Evolutionary conservation across 139 green algal genomes (phyloP), one percentile per base, ranked within the genome.

Genomic region (Closterium sp.): DNA sequence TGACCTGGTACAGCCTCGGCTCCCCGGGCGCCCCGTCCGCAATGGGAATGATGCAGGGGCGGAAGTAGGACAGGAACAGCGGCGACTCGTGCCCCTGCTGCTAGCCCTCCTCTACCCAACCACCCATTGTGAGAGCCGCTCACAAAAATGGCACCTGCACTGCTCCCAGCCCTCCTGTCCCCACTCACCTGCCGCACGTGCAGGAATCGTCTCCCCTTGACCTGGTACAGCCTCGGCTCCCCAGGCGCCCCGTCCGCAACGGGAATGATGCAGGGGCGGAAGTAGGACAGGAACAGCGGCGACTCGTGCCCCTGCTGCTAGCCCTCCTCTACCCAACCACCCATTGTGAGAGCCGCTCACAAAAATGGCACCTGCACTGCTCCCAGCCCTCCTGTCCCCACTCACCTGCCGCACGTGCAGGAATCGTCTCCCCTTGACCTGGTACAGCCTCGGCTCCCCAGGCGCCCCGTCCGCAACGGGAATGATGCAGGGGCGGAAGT

Each of bases 51-150:
- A 94, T 87, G 79, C 89, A 91, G 84, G 92, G 89, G 27, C 62
- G n/a, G 50, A 94, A 94, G 89, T 93, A 93, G 30, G 92, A 93
- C 22, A 94, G 89, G 62, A 94, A 93, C 22, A 87, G 38, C 29
- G 42, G 90, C n/a, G 50, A 32, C 85, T 87, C 85, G 28, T 87
- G 85, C 19, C 21, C 28, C n/a, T 87, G 85, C 19, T 32, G 85
- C n/a, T 21, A 31, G 22, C 9, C n/a, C n/a, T 62, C 42, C 42
- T 7, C 42, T 13, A 13, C 42, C 42, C 42, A 5, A 7, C 42
- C 89, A 42, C 45, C n/a, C 50, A 28, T 86, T 10, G 6, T 32
- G 9, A 88, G 17, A 88, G 85, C 19, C 19, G n/a, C n/a, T n/a
- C n/a, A n/a, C n/a, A n/a, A n/a, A n/a, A n/a, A n/a, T n/a, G n/a